Evolutionary conservation across 2,329 filamentous ascomycete species (phyloP).

Genomic region (Arachnomyces sp.): DNA sequence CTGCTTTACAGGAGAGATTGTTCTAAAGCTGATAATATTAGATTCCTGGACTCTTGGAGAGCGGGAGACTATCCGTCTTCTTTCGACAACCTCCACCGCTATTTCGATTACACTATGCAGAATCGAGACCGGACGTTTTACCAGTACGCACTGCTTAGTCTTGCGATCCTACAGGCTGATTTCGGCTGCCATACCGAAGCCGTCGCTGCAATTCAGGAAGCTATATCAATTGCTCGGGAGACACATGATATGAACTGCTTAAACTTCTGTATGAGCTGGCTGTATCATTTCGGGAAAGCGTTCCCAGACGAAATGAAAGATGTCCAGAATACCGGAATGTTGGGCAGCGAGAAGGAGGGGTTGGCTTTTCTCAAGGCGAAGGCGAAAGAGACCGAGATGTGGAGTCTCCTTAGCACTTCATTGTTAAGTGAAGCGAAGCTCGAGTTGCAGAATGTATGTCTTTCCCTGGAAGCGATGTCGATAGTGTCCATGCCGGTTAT

Average conservation of each 20-base stretch:
- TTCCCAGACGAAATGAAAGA: slow-evolving; percentile 68
- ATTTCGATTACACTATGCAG: slow-evolving; percentile 95
- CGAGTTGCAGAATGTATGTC: slow-evolving; percentile 62
- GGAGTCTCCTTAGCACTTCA: slow-evolving; percentile 73
- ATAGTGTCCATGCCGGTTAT: background rate
- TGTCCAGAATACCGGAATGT: slow-evolving; percentile 63
- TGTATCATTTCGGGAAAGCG: slow-evolving; percentile 86
- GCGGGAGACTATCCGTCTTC: slow-evolving; percentile 83
- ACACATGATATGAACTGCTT: slow-evolving; percentile 87
- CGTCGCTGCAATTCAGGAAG: slow-evolving; percentile 88
- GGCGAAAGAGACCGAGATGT: slow-evolving; percentile 79
- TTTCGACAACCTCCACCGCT: slow-evolving; percentile 85
- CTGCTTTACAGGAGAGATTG: background rate
- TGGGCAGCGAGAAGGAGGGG: slow-evolving; percentile 72
- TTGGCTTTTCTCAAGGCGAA: slow-evolving; percentile 77
- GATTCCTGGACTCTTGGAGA: slow-evolving; percentile 87
- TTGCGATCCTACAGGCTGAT: slow-evolving; percentile 88
- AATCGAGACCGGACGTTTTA: slow-evolving; percentile 77
- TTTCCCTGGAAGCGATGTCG: slow-evolving; percentile 31
- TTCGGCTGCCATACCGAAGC: slow-evolving; percentile 89
- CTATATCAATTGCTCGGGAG: slow-evolving; percentile 87
- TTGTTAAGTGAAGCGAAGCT: slow-evolving; percentile 80
- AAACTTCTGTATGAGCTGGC: slow-evolving; percentile 92
- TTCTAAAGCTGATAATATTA: slow-evolving; percentile 28
- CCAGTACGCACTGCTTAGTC: slow-evolving; percentile 88